Conservation (phyloP, 352 stramenopile species). For the Paralagenidium karlingii region DNA sequence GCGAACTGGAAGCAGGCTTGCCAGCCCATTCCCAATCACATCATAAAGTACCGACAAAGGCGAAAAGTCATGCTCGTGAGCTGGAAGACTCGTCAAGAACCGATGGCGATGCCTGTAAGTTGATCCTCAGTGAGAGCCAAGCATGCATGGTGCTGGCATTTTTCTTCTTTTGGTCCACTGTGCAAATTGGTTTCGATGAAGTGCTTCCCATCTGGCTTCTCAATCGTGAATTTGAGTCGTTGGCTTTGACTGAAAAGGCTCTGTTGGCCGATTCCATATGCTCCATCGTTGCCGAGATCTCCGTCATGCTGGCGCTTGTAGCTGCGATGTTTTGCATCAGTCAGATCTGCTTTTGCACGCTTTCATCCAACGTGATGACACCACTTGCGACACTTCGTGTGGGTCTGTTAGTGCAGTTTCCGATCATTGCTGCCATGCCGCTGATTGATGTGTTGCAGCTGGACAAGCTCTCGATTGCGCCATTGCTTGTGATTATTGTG, state of each 20-base stretch:
- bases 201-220: slow-evolving; percentile 74
- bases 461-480: slow-evolving; percentile 44
- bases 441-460: slow-evolving; percentile 62
- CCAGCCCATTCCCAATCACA: no score
- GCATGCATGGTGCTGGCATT: slow-evolving; percentile 52
- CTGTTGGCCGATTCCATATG: slow-evolving; percentile 12
- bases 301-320: slow-evolving; percentile 34
- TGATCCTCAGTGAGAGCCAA: slow-evolving; percentile 5
- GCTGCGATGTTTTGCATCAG: slow-evolving; percentile 31
- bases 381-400: slow-evolving; percentile 62
- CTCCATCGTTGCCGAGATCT: slow-evolving; percentile 41
- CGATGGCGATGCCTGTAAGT: not conserved
- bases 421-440: slow-evolving; percentile 48
- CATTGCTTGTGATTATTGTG: slow-evolving; percentile 37
- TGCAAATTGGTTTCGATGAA: slow-evolving; percentile 70
- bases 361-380: slow-evolving; percentile 63
- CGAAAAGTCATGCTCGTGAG: no score
- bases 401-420: slow-evolving; percentile 65
- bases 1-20: not conserved
- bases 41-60: no score
- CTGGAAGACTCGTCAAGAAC: no score
- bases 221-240: slow-evolving; percentile 24
- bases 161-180: slow-evolving; percentile 55
- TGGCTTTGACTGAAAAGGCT: not conserved
- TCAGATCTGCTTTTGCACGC: slow-evolving; percentile 30